Evolutionary conservation across 2,329 filamentous ascomycete species (phyloP).

Genomic region (Septoria petroselini): DNA sequence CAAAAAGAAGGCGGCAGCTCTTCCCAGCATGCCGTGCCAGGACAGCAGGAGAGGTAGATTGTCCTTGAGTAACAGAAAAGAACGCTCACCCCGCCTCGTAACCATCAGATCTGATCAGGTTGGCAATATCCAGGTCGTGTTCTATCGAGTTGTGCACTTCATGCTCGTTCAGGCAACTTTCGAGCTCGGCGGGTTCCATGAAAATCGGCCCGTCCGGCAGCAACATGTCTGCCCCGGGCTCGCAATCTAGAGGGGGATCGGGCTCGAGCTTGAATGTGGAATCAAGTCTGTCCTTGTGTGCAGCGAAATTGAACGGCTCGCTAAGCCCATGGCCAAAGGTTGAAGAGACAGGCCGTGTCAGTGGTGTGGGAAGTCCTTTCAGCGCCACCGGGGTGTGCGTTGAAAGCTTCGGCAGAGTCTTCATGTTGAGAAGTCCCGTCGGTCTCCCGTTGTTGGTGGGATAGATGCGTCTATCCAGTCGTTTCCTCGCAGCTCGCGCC

Average conservation of each 20-base stretch:
- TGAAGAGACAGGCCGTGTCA: constrained; percentile 16
- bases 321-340: constrained; percentile 10
- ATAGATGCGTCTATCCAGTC: constrained; percentile 15
- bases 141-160: constrained; percentile 14
- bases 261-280: constrained; percentile 12
- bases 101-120: constrained; percentile 10
- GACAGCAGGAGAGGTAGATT: too few relatives aligned
- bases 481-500: constrained; percentile 19
- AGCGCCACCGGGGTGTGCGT: constrained; percentile 10
- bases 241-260: constrained; percentile 3
- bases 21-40: too few relatives aligned
- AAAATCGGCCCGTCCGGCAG: constrained; percentile 3
- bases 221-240: constrained; percentile 5
- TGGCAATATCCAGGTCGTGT: constrained; percentile 12
- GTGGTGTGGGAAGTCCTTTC: constrained; percentile 15
- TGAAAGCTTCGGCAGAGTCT: constrained; percentile 3
- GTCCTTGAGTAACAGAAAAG: too few relatives aligned
- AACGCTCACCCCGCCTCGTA: constrained; percentile 3
- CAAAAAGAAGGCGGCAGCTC: too few relatives aligned
- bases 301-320: constrained; percentile 16
- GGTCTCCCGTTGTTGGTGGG: constrained; percentile 10
- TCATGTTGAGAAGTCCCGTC: constrained; percentile 3
- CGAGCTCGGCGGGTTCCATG: constrained; percentile 12
- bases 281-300: constrained; percentile 7
- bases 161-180: constrained; percentile 13